A percentile compares a stretch with the other conserved stretches of the same genome.
Conservation (phyloP, 352 stramenopile species). For the Phytophthora pseudosyringae region DNA sequence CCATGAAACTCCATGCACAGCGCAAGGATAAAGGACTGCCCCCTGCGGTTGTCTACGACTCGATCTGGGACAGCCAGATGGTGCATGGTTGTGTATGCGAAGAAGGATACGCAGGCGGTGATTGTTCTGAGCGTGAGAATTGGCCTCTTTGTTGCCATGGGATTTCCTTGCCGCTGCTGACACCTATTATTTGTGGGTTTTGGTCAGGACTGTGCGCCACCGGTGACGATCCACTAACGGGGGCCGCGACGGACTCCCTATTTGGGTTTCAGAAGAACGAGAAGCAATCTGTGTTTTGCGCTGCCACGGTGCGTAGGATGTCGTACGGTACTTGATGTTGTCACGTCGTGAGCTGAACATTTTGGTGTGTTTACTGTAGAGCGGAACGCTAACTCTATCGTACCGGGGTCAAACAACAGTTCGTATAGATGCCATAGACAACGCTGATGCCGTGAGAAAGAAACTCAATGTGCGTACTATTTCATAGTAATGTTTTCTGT, state of each 20-base stretch:
- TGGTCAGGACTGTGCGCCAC: constrained; percentile 51
- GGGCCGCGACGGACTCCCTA: constrained; percentile 56
- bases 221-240: constrained; percentile 80
- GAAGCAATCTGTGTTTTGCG: constrained; percentile 75
- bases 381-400: constrained; percentile 74
- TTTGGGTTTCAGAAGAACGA: constrained; percentile 87
- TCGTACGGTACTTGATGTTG: background rate
- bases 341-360: background rate
- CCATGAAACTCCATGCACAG: constrained; percentile 64
- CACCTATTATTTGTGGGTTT: background rate
- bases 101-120: constrained; percentile 78
- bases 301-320: constrained; percentile 52
- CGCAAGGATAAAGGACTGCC: constrained; percentile 70
- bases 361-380: constrained; percentile 29
- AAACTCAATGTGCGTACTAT: constrained; percentile 68
- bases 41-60: constrained; percentile 50
- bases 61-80: constrained; percentile 88
- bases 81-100: constrained; percentile 92
- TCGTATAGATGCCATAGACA: constrained; percentile 66
- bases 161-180: constrained; percentile 2
- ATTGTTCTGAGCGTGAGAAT: constrained; percentile 80
- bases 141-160: background rate
- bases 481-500: background rate
- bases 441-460: constrained; percentile 59
- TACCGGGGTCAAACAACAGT: constrained; percentile 72